Evolutionary conservation across 139 green algal species (phyloP), one percentile per base, ranked within the genome.

Genomic region (Tetraselmis striata): DNA sequence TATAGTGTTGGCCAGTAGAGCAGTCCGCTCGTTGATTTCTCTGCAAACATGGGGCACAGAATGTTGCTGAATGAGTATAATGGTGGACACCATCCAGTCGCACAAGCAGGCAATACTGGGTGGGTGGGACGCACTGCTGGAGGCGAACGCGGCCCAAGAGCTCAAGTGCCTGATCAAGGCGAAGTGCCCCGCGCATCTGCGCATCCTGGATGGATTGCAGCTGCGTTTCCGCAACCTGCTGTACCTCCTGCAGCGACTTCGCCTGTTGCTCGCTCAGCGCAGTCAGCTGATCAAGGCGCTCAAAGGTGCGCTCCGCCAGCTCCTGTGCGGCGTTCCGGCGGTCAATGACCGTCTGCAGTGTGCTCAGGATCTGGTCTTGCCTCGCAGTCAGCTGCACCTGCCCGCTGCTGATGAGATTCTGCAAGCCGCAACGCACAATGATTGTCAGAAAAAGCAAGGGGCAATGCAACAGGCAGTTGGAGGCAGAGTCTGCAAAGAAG

Each of bases 271-370:
- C 45, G 45, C 45, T 67, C 11, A 67, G 45, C 45, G 45, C 45
- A 5, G 45, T 67, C 45, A 67, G 45, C 18, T 67, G 45, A 18
- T 67, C 45, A 67, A 67, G 45, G 18, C 45, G 45, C 45, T 67
- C 45, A 67, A 67, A 67, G 18, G 45, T 83, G 1, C 81, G 80
- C 28, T 85, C 75, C 28, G 85, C 84, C 23, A 80, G 79, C 24
- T 83, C 79, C n/a, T 86, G 78, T 32, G 86, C 84, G 59, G 86
- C 32, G 67, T 91, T 88, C 83, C 90, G 90, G 80, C 91, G 92
- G 77, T 90, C 90, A 31, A 95, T 87, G 79, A 93, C 94, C 81
- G 86, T 82, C 30, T 92, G 82, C 59, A 95, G 86, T 80, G 91
- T 86, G 76, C 45, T 30, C 45, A 90, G 85, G 1, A 93, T 83